A percentile compares a stretch with the other conserved stretches of the same genome.
Conservation (phyloP, 305 asterid genomes). For the Fraxinus greggii region DNA sequence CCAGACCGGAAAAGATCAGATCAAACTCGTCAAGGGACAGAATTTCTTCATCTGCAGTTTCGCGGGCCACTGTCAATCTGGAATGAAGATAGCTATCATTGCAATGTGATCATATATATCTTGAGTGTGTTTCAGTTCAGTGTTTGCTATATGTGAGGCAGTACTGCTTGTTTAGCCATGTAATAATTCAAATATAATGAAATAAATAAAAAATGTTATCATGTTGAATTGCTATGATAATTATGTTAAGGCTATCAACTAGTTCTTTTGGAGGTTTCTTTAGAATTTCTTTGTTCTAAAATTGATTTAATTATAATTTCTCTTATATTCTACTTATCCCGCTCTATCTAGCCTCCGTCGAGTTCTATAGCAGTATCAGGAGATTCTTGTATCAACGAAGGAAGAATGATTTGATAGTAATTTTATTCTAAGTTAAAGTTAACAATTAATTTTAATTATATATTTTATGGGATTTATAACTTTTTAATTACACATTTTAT, state of each 20-base stretch:
- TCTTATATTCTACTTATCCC: background rate
- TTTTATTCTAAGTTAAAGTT: background rate
- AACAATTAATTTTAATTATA: no score
- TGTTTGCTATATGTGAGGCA: background rate
- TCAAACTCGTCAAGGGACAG: constrained; percentile 22
- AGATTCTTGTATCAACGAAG: background rate
- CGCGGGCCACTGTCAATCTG: constrained; percentile 29
- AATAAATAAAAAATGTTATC: background rate
- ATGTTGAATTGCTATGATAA: background rate
- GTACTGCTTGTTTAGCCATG: background rate
- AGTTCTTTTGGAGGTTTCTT: background rate
- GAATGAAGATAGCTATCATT: constrained; percentile 28
- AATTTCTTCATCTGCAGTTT: constrained; percentile 37
- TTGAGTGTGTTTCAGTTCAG: background rate
- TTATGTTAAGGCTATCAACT: background rate
- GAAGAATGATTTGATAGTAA: no score
- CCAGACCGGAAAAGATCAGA: constrained; percentile 30
- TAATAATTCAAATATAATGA: background rate
- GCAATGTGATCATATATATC: constrained; percentile 7
- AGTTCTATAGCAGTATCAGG: background rate
- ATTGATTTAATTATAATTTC: background rate
- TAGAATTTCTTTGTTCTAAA: background rate
- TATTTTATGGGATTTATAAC: no score
- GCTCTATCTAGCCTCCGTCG: background rate
- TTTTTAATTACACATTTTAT: no score